These are phyloP conservation scores for Codiaeum variegatum DNA, from an alignment of 441 rosid species.

Conservation along the genomic window DNA sequence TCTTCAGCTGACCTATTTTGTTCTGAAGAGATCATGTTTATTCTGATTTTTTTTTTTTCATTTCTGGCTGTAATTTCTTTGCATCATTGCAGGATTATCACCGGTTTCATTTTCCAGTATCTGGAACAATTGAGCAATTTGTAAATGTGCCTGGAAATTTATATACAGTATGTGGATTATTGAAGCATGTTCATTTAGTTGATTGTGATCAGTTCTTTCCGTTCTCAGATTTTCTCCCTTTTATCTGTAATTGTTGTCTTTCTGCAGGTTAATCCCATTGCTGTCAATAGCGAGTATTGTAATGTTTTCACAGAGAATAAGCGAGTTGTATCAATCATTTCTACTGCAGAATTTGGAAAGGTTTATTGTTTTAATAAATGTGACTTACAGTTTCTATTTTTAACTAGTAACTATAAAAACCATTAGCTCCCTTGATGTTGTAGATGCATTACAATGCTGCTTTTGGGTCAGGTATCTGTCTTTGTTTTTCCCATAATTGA, in stretches of 20 bases:
- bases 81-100: slow-evolving; percentile 70
- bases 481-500: not conserved
- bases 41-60: slow-evolving; percentile 3
- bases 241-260: slow-evolving; percentile 4
- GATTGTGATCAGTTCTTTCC: not conserved
- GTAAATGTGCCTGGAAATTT: slow-evolving; percentile 69
- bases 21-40: not conserved
- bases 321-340: slow-evolving; percentile 65
- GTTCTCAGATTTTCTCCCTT: not conserved
- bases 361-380: slow-evolving; percentile 32
- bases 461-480: not conserved
- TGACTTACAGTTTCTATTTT: slow-evolving; percentile 1
- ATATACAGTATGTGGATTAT: slow-evolving; percentile 57
- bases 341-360: slow-evolving; percentile 79
- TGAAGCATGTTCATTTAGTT: not conserved
- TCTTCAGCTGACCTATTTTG: not conserved
- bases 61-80: not conserved
- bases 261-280: slow-evolving; percentile 88
- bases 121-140: slow-evolving; percentile 65
- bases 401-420: not conserved
- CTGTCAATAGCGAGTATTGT: slow-evolving; percentile 90
- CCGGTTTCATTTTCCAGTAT: slow-evolving; percentile 83
- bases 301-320: slow-evolving; percentile 91
- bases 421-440: not conserved
- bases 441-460: not conserved